Conservation (phyloP, 1,284 basidiomycete genomes). For the Rhodotorula glutinis region DNA sequence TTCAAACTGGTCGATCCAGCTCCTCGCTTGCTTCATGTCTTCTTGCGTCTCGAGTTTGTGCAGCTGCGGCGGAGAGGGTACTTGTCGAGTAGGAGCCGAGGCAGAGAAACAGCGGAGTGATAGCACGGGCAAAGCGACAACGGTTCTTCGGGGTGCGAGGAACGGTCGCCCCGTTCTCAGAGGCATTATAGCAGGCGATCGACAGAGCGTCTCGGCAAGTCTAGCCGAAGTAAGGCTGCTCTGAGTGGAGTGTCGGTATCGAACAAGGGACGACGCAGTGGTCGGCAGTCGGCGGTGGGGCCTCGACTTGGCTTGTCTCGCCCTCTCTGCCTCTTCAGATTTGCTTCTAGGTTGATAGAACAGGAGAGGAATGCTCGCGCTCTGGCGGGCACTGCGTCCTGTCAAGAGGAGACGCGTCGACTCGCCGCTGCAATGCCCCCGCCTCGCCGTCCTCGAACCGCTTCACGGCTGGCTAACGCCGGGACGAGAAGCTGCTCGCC, state of each 20-base stretch:
- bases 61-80: slow-evolving; percentile 4
- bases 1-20: slow-evolving; percentile 23
- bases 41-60: slow-evolving; percentile 14
- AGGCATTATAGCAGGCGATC: no score
- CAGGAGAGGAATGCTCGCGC: background rate
- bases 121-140: background rate
- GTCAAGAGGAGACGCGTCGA: background rate
- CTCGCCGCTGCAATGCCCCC: background rate
- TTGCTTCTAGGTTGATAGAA: no score
- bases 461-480: no score
- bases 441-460: background rate
- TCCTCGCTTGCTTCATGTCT: slow-evolving; percentile 26
- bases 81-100: background rate
- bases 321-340: no score
- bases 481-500: no score
- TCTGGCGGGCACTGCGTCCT: background rate
- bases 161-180: no score
- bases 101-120: background rate
- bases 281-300: no score
- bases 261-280: background rate
- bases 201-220: no score
- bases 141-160: background rate
- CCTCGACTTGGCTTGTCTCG: no score
- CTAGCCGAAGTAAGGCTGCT: no score
- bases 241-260: no score